Evolutionary conservation across 2,329 filamentous ascomycete genomes (phyloP).

Genomic region (Fusarium sp.): DNA sequence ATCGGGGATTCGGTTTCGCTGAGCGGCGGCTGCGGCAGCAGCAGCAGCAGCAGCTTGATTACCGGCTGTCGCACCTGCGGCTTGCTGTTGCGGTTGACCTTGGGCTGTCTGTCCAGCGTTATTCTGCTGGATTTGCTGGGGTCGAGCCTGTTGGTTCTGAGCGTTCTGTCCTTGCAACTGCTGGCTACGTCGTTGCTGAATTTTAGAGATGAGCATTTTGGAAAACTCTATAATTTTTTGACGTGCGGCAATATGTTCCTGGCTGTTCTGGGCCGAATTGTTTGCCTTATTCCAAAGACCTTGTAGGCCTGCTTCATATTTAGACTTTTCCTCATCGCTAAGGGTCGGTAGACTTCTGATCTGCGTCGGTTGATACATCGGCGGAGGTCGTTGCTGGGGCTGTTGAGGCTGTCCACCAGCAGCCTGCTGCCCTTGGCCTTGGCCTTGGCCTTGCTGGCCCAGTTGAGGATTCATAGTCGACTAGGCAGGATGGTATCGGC

Average conservation of each 20-base stretch:
- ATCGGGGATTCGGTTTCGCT: conserved; percentile 57
- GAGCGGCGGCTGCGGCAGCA: conserved; percentile 41
- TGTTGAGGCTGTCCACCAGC: conserved; percentile 42
- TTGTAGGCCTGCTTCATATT: conserved; percentile 71
- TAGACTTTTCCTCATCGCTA: conserved; percentile 68
- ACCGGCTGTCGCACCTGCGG: conserved; percentile 18
- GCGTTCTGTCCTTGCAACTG: conserved; percentile 51
- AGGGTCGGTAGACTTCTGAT: conserved; percentile 67
- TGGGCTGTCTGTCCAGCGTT: conserved; percentile 44
- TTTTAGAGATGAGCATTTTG: conserved; percentile 68
- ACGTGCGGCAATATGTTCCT: conserved; percentile 65
- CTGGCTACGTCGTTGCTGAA: conserved; percentile 59
- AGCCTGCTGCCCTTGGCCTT: conserved; percentile 46
- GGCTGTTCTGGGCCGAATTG: conserved; percentile 62
- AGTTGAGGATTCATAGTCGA: conserved; percentile 47
- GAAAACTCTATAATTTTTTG: conserved; percentile 74
- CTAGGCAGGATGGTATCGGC: neutral
- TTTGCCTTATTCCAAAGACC: conserved; percentile 69
- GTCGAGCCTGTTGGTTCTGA: conserved; percentile 47
- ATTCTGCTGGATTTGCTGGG: conserved; percentile 41
- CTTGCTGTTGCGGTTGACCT: conserved; percentile 35
- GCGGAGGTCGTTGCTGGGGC: conserved; percentile 49
- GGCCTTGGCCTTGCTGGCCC: conserved; percentile 46
- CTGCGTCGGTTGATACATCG: conserved; percentile 66
- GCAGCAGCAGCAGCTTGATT: conserved; percentile 32